Evolutionary conservation across 805 yeast genomes (phyloP).

Genomic region (Ogataea saltuana): DNA sequence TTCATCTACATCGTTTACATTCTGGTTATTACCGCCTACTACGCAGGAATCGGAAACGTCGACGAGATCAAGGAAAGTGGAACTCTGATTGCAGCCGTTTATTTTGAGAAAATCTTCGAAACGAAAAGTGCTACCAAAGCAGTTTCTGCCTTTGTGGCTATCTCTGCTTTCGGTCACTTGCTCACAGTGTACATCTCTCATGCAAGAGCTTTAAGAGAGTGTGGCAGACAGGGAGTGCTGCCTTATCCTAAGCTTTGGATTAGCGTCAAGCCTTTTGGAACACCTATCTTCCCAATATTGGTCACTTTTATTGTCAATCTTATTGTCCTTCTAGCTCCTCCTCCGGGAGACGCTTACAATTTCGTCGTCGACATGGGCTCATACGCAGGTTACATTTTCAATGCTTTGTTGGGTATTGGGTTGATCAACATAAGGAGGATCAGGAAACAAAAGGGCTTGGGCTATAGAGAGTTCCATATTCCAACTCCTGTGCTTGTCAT

Average conservation of each 20-base stretch:
- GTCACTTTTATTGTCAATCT: conserved; percentile 78
- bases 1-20: conserved; percentile 65
- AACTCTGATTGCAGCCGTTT: conserved; percentile 71
- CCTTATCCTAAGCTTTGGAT: conserved; percentile 77
- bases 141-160: conserved; percentile 75
- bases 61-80: conserved; percentile 62
- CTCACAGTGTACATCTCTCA: conserved; percentile 78
- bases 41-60: conserved; percentile 70
- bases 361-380: conserved; percentile 77
- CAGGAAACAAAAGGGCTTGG: conserved; percentile 38
- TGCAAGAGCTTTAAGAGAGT: conserved; percentile 76
- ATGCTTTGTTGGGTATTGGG: conserved; percentile 63
- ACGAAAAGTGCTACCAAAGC: conserved; percentile 58
- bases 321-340: conserved; percentile 74
- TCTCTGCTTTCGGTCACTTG: conserved; percentile 81
- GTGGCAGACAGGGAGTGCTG: conserved; percentile 79
- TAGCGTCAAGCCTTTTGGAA: conserved; percentile 65
- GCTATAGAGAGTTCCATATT: conserved; percentile 35
- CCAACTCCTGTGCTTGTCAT: conserved; percentile 39
- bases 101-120: conserved; percentile 73
- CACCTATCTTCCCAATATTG: conserved; percentile 72
- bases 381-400: conserved; percentile 78
- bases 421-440: conserved; percentile 45
- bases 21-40: conserved; percentile 76
- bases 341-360: conserved; percentile 86